Evolutionary conservation across 2,329 filamentous ascomycete species (phyloP).

Genomic region (Penicillium psychrosexuale): DNA sequence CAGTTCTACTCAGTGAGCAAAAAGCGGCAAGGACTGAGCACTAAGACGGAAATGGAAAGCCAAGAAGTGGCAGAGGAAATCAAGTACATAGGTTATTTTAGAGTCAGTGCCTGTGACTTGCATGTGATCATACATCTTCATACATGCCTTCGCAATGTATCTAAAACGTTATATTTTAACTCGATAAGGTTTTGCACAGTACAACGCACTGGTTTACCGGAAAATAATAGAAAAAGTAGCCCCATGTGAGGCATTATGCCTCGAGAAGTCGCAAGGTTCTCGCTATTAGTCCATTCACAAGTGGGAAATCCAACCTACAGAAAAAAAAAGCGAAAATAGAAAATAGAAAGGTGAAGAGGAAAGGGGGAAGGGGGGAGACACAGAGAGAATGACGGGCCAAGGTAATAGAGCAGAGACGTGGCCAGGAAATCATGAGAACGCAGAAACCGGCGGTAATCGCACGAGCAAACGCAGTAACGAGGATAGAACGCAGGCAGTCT

Average conservation of each 20-base stretch:
- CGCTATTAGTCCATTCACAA: slow-evolving; percentile 39
- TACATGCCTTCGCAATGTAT: neutral
- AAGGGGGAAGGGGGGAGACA: slow-evolving; percentile 18
- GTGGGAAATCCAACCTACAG: slow-evolving; percentile 35
- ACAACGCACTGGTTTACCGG: neutral
- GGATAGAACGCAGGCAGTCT: slow-evolving; percentile 31
- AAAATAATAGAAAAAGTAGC: neutral
- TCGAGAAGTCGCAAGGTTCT: slow-evolving; percentile 27
- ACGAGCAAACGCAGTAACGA: slow-evolving; percentile 28
- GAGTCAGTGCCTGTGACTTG: neutral
- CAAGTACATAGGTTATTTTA: too few relatives aligned
- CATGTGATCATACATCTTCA: neutral
- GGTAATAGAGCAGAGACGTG: slow-evolving; percentile 5
- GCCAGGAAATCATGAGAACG: slow-evolving; percentile 15
- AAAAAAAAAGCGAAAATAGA: slow-evolving; percentile 16
- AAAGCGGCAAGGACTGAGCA: too few relatives aligned
- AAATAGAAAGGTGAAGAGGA: slow-evolving; percentile 15
- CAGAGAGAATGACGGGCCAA: slow-evolving; percentile 13
- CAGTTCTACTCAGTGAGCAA: too few relatives aligned
- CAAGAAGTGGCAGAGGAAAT: too few relatives aligned
- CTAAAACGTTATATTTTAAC: too few relatives aligned
- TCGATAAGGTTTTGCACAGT: neutral
- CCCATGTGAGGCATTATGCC: neutral
- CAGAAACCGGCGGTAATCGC: slow-evolving; percentile 29
- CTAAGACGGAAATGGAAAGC: too few relatives aligned